A percentile compares a stretch with the other conserved stretches of the same genome.
phyloP scores from a whole-genome alignment of 1,139 yeast species.

The Trichomonascaceae sp. region DNA sequence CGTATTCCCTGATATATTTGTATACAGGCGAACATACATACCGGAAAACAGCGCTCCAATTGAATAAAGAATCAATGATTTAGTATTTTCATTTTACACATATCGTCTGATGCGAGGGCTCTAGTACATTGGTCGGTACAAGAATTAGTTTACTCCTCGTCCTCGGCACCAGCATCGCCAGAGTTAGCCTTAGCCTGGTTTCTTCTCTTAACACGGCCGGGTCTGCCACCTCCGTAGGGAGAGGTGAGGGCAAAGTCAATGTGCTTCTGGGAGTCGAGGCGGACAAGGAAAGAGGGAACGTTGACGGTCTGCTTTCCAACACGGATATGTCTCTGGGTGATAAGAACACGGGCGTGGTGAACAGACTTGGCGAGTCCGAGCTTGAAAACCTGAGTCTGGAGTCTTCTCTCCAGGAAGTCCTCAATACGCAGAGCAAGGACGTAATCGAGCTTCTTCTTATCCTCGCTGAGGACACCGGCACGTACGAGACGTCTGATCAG shows the following conservation, averaged over 20 bases:
- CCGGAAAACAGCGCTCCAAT: no score
- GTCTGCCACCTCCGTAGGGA: conserved; percentile 99
- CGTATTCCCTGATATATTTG: no score
- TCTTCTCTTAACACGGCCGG: conserved; percentile 99
- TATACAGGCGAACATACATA: no score
- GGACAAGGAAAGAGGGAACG: conserved; percentile 98
- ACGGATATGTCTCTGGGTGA: conserved; percentile 98
- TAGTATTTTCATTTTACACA: no score
- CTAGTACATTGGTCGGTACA: no score
- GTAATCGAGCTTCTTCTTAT: conserved; percentile 99
- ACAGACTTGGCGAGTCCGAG: conserved; percentile 98
- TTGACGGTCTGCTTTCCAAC: conserved; percentile 99
- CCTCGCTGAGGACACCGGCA: conserved; percentile 98
- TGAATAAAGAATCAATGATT: no score
- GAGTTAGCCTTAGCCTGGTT: conserved; percentile 57
- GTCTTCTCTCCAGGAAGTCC: conserved; percentile 99
- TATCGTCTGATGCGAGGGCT: no score
- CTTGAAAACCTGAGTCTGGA: conserved; percentile 99
- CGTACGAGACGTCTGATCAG: conserved; percentile 93
- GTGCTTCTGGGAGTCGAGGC: conserved; percentile 99
- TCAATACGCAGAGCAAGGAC: conserved; percentile 96
- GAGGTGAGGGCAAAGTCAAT: conserved; percentile 98
- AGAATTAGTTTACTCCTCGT: conserved; percentile 34
- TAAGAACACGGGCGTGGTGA: conserved; percentile 99
- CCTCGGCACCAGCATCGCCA: conserved; percentile 61